Base-by-base conservation (phyloP, 495 filamentous ascomycete species). In the Aspergillus nidulans region DNA sequence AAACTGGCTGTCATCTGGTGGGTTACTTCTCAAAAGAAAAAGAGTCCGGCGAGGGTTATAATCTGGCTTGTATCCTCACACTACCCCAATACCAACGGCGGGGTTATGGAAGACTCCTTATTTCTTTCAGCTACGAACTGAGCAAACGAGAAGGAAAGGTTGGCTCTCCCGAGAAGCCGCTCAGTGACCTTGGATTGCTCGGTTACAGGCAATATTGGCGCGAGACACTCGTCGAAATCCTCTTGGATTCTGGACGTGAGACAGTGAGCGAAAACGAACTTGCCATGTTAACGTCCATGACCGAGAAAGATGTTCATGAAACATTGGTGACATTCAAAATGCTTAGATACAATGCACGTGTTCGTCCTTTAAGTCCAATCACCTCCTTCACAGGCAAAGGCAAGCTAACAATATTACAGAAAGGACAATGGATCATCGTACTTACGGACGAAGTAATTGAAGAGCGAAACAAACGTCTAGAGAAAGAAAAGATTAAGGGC, bases 1-100 rank as follows among this genome's bases (percentile, higher is more conserved):
- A 89, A 43, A 87, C 86, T 46, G 94, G 94, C 9, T 92, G 86
- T 66, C 94, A 97, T 65, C 78, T 98, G 0, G 89, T 97, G 47
- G 94, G 94, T 51, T 98, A 96, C 67, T 98, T 98, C 69, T 92
- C 88, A 60, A 98, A 98, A 68, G 94, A 98, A 73, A 98, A 98
- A 58, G 95, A 97, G 67, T 90, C 85, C 28, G 90, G 90, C 1
- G 94, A 97, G 49, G 90, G 88, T 19, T 98, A 97, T 76, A 98
- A 98, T 70, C 84, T 98, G 18, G 95, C 94, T 15, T 98, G 94
- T 79, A 98, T 98, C 69, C 75, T 97, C 56, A 97, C 95, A 0
- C 78, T 98, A 0, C 94, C 94, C 0, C 95, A 97, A 63, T 96
- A 92, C 61, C 94, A 98, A 64, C 83, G 94, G 15, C 92, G 92